A percentile compares a stretch with the other conserved stretches of the same genome.
These are phyloP conservation scores for Fusarium napiforme DNA, from an alignment of 2,329 filamentous ascomycete species.

Conservation along the genomic window DNA sequence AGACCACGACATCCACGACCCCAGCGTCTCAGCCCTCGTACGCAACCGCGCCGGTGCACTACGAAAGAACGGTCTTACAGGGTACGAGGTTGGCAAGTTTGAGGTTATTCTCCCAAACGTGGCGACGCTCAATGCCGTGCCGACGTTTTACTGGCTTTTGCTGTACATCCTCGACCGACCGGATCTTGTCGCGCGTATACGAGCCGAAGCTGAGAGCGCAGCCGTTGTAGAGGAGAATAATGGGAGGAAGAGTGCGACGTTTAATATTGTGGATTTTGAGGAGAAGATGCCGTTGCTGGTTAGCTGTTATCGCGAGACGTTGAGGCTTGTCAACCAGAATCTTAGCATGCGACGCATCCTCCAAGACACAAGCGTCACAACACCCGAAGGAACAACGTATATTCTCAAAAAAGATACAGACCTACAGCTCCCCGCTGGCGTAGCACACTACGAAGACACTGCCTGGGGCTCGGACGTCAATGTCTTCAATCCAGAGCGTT, in stretches of 20 bases:
- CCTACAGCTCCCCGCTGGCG: slow-evolving; percentile 44
- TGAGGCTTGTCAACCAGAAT: slow-evolving; percentile 54
- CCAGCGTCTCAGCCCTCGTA: slow-evolving; percentile 43
- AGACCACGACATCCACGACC: slow-evolving; percentile 42
- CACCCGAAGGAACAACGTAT: slow-evolving; percentile 39
- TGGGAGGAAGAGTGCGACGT: slow-evolving; percentile 22
- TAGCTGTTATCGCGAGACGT: slow-evolving; percentile 57
- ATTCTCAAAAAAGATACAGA: slow-evolving; percentile 47
- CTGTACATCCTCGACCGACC: slow-evolving; percentile 45
- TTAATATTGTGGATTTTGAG: slow-evolving; percentile 54
- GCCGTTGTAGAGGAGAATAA: neutral
- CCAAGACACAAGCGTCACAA: slow-evolving; percentile 53
- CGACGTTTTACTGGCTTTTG: slow-evolving; percentile 53
- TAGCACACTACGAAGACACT: slow-evolving; percentile 34
- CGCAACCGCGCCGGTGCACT: slow-evolving; percentile 44
- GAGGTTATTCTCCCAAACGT: slow-evolving; percentile 48
- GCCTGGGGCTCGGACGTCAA: slow-evolving; percentile 42
- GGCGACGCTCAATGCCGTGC: slow-evolving; percentile 50
- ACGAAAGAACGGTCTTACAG: slow-evolving; percentile 45
- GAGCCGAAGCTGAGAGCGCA: slow-evolving; percentile 33
- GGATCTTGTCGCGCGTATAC: slow-evolving; percentile 32
- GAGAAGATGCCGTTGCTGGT: slow-evolving; percentile 55
- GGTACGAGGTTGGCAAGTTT: slow-evolving; percentile 43
- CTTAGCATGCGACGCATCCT: slow-evolving; percentile 54
- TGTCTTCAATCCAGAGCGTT: slow-evolving; percentile 42